Base-by-base conservation (phyloP, 2,329 filamentous ascomycete species). In the Paradendryphiella salina region DNA sequence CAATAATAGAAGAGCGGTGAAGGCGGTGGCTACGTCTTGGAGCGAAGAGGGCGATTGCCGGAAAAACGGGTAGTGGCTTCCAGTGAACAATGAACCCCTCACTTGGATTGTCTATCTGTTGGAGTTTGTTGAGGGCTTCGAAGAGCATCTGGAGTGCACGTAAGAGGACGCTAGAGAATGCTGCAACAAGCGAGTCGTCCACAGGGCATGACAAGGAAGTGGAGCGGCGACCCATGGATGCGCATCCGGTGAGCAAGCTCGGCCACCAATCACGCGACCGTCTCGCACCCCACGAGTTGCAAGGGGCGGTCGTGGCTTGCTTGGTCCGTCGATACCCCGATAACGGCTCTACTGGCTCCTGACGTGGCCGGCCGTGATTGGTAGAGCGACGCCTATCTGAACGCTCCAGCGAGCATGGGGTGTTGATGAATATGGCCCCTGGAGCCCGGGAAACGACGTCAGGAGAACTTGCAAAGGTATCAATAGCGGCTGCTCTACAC, bases 321-420 rank as follows among this genome's bases (percentile, higher is more conserved):
- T 48, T 52, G 48, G 52, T 56, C 62, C 58, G 47, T 57, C 60
- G 49, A 61, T 59, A 58, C 57, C 67, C 68, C 69, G 69, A 73
- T 71, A 72, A 72, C 67, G 70, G 69, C 69, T 67, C 59, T 60
- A 54, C 56, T 64, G 58, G 63, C 57, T 60, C 54, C 59, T 59
- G 68, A 73, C 70, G 70, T 73, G 70, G 66, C 70, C 64, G 21
- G 56, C 59, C 42, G 17, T 71, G 66, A 73, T 73, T 73, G 69
- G 69, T 45, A 57, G 60, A 34, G 23, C 33, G 31, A 44, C 59
- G 60, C 42, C 56, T 60, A 61, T 65, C 64, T 67, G 60, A 63
- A 65, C 60, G 58, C 64, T 66, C 57, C 52, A 57, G 54, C 53
- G 56, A 53, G 56, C 48, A 52, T 56, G 54, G 42, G 51, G 46